Conservation (phyloP, 2,329 filamentous ascomycete genomes). For the Colletotrichum salicis region DNA sequence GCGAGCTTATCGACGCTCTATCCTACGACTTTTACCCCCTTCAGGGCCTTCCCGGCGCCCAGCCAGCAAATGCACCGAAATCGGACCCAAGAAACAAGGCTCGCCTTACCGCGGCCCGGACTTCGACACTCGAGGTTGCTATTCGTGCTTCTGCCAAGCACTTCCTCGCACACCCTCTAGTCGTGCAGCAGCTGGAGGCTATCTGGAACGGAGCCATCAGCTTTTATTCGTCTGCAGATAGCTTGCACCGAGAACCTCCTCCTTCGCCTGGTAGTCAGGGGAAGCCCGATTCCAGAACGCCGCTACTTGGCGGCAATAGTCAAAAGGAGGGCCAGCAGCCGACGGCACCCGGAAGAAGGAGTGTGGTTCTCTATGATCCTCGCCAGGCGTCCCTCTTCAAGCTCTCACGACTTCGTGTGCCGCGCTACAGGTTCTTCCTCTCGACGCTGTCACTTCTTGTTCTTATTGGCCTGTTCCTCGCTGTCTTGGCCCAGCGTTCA, state of each 20-base stretch:
- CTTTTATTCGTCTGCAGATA: slow-evolving; percentile 90
- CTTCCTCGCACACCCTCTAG: slow-evolving; percentile 89
- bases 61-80: slow-evolving; percentile 50
- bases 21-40: slow-evolving; percentile 96
- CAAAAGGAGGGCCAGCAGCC: slow-evolving; percentile 44
- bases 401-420: slow-evolving; percentile 87
- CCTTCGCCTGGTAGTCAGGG: slow-evolving; percentile 40
- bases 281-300: slow-evolving; percentile 60
- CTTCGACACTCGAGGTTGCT: slow-evolving; percentile 91
- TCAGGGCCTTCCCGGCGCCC: slow-evolving; percentile 74
- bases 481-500: slow-evolving; percentile 81
- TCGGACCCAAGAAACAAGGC: slow-evolving; percentile 54
- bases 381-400: slow-evolving; percentile 91
- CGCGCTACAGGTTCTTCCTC: slow-evolving; percentile 89
- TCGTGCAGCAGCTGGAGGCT: slow-evolving; percentile 93
- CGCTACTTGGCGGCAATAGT: slow-evolving; percentile 56
- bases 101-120: slow-evolving; percentile 73
- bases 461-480: slow-evolving; percentile 84
- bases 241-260: slow-evolving; percentile 73
- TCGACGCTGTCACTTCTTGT: slow-evolving; percentile 89
- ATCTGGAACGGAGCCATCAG: slow-evolving; percentile 97
- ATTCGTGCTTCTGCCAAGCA: slow-evolving; percentile 93
- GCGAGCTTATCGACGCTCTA: slow-evolving; percentile 91
- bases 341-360: slow-evolving; percentile 67
- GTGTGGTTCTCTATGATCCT: slow-evolving; percentile 89